These are phyloP conservation scores for Ophiostoma ulmi DNA, from an alignment of 2,329 filamentous ascomycete species.

Conservation along the genomic window DNA sequence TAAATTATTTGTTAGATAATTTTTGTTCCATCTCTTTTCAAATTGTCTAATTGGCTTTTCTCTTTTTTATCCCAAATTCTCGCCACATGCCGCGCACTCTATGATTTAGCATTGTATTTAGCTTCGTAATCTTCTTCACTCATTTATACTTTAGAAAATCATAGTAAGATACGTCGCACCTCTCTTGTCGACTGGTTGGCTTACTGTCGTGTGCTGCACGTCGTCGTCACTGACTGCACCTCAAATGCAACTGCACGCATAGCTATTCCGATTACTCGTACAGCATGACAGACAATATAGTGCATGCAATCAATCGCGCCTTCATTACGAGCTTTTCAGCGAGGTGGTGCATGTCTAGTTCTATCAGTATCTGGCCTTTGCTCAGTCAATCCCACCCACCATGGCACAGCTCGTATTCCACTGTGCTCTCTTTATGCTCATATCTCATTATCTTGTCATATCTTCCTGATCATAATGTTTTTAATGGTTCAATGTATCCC, in stretches of 20 bases:
- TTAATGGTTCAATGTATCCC: background rate
- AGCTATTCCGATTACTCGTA: background rate
- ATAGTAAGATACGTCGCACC: too few relatives aligned
- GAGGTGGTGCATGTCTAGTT: background rate
- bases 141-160: too few relatives aligned
- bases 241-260: background rate
- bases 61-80: conserved; percentile 15
- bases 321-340: conserved; percentile 3
- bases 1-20: background rate
- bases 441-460: background rate
- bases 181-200: background rate
- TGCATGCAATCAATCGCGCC: conserved; percentile 8
- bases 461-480: background rate
- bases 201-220: background rate
- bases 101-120: background rate
- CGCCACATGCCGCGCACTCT: conserved; percentile 17
- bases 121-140: background rate
- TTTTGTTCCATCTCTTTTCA: background rate
- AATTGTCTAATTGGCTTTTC: background rate
- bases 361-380: background rate
- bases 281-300: background rate
- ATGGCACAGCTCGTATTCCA: background rate
- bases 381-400: background rate
- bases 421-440: background rate
- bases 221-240: background rate